Conservation (phyloP, 345 rosid species). For the Camelina sativa region DNA sequence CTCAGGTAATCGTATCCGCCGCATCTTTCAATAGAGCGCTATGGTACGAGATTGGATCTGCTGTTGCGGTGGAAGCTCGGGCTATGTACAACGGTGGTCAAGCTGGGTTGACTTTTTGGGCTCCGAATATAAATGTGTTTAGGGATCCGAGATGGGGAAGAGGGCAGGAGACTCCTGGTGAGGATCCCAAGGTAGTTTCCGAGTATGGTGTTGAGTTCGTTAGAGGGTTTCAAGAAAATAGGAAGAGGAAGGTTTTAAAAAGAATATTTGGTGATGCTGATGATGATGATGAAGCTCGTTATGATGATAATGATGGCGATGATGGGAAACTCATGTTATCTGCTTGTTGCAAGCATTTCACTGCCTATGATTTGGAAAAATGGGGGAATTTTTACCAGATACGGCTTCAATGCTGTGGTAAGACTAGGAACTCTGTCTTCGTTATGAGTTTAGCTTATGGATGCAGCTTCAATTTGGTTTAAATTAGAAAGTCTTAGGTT, state of each 20-base stretch:
- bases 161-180: constrained; percentile 97
- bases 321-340: constrained; percentile 73
- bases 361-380: constrained; percentile 90
- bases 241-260: constrained; percentile 35
- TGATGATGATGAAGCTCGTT: constrained; percentile 35
- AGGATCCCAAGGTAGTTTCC: constrained; percentile 83
- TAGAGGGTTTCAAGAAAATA: constrained; percentile 68
- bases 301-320: constrained; percentile 44
- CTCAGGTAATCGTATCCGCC: constrained; percentile 77
- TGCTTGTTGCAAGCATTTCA: constrained; percentile 94
- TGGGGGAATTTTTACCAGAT: constrained; percentile 81
- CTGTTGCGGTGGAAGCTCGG: constrained; percentile 71
- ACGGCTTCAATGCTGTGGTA: constrained; percentile 89
- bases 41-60: constrained; percentile 76
- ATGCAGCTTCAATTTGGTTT: neutral
- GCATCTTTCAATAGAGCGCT: constrained; percentile 78
- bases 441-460: constrained; percentile 1
- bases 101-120: constrained; percentile 95
- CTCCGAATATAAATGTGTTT: constrained; percentile 83
- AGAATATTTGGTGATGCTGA: constrained; percentile 17
- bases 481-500: neutral
- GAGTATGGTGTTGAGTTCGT: constrained; percentile 77
- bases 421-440: constrained; percentile 18
- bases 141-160: constrained; percentile 98
- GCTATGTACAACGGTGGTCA: constrained; percentile 89